A percentile compares a stretch with the other conserved stretches of the same genome.
Evolutionary conservation across 75 land plant genomes (phyloP).

Genomic region (Chamaecyparis obtusa): DNA sequence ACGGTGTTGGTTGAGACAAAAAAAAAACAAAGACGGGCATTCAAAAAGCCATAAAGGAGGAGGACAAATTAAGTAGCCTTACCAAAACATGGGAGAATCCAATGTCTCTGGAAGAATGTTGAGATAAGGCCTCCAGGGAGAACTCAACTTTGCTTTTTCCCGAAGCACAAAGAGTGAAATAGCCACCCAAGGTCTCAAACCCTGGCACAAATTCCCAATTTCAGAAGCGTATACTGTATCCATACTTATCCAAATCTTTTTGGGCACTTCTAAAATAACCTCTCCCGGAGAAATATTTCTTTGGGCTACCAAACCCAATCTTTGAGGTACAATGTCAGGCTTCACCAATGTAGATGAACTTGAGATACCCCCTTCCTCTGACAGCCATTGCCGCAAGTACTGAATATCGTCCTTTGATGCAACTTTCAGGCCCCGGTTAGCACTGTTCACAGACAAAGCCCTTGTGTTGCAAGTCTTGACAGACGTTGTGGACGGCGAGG

Average conservation of each 20-base stretch:
- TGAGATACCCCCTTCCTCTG: conserved; percentile 33
- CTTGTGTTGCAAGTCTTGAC: not conserved
- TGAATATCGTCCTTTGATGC: not conserved
- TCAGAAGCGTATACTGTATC: conserved; percentile 63
- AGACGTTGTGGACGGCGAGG: not conserved
- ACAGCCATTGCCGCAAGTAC: conserved; percentile 52
- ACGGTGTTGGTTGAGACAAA: not conserved
- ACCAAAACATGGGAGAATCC: conserved; percentile 90
- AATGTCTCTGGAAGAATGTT: conserved; percentile 57
- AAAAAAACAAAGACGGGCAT: not conserved
- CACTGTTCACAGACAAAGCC: not conserved
- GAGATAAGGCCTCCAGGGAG: conserved; percentile 65
- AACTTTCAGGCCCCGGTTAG: not conserved
- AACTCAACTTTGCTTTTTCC: conserved; percentile 49
- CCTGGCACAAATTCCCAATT: conserved; percentile 56
- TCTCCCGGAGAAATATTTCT: conserved; percentile 54
- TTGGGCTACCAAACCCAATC: conserved; percentile 71
- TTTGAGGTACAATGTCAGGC: conserved; percentile 48
- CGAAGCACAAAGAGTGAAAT: conserved; percentile 68
- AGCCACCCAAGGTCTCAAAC: conserved; percentile 71
- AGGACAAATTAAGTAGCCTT: not conserved
- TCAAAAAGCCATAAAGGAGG: not conserved
- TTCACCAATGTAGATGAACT: conserved; percentile 33
- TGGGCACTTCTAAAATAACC: conserved; percentile 74
- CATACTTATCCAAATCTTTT: conserved; percentile 66